These are phyloP conservation scores for Kwoniella shandongensis DNA, from an alignment of 768 basidiomycete genomes.

Conservation along the genomic window DNA sequence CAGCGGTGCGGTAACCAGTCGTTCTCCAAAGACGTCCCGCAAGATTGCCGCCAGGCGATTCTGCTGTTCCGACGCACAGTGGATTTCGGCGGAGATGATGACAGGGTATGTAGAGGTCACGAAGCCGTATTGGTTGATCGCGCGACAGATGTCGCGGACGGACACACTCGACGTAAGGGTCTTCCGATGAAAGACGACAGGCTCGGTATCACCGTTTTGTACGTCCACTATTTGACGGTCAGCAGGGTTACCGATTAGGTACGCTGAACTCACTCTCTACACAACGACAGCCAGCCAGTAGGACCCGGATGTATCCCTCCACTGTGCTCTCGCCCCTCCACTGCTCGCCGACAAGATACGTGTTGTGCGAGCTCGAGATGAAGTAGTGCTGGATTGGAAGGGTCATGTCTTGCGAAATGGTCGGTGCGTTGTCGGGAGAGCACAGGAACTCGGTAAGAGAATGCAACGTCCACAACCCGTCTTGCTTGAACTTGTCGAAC, in stretches of 20 bases:
- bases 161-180: slow-evolving; percentile 82
- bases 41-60: slow-evolving; percentile 75
- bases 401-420: slow-evolving; percentile 76
- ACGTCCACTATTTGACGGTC: slow-evolving; percentile 74
- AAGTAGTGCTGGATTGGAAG: slow-evolving; percentile 82
- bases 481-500: slow-evolving; percentile 55
- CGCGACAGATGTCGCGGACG: slow-evolving; percentile 74
- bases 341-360: slow-evolving; percentile 55
- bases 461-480: slow-evolving; percentile 58
- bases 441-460: slow-evolving; percentile 76
- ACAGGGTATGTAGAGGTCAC: slow-evolving; percentile 86
- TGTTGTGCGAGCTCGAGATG: slow-evolving; percentile 85
- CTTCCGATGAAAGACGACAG: slow-evolving; percentile 83
- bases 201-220: slow-evolving; percentile 81
- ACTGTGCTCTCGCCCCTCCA: slow-evolving; percentile 78
- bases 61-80: slow-evolving; percentile 77
- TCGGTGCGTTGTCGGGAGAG: slow-evolving; percentile 74
- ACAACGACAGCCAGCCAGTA: slow-evolving; percentile 85
- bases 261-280: slow-evolving; percentile 89
- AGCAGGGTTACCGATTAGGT: slow-evolving; percentile 9
- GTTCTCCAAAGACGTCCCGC: slow-evolving; percentile 62
- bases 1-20: slow-evolving; percentile 59
- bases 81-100: slow-evolving; percentile 89
- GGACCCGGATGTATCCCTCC: slow-evolving; percentile 87
- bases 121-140: slow-evolving; percentile 86